These are phyloP conservation scores for Candida sonorensis DNA, from an alignment of 805 yeast species.

Conservation along the genomic window DNA sequence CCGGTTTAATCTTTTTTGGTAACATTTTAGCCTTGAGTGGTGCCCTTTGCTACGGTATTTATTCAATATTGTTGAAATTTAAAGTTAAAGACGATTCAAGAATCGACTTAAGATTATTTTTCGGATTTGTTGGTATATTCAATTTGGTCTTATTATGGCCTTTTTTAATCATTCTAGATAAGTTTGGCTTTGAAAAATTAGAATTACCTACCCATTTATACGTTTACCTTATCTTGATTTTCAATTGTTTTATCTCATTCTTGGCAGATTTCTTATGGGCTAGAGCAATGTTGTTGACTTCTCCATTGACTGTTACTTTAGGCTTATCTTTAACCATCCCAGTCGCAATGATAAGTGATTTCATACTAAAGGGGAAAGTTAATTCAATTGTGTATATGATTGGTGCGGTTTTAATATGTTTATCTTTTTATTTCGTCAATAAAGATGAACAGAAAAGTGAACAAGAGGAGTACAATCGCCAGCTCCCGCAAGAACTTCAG, in stretches of 20 bases:
- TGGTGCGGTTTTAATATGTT: constrained; percentile 76
- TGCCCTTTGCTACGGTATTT: constrained; percentile 86
- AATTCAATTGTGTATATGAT: constrained; percentile 58
- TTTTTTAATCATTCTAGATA: constrained; percentile 57
- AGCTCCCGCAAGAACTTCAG: too few species aligned
- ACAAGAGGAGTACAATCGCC: too few species aligned
- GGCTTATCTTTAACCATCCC: constrained; percentile 94
- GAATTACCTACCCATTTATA: constrained; percentile 55
- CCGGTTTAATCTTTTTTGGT: constrained; percentile 43
- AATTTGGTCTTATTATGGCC: constrained; percentile 81
- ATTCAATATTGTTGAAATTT: constrained; percentile 76
- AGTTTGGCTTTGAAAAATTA: constrained; percentile 58
- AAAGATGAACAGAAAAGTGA: constrained; percentile 59
- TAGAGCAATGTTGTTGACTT: constrained; percentile 84
- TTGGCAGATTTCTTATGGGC: constrained; percentile 95
- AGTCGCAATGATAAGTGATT: constrained; percentile 87
- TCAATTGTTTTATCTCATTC: constrained; percentile 74
- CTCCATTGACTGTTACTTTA: constrained; percentile 92
- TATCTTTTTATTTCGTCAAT: constrained; percentile 81
- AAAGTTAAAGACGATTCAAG: constrained; percentile 67
- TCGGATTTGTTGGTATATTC: constrained; percentile 91
- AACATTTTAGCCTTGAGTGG: constrained; percentile 76
- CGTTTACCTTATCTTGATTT: constrained; percentile 45
- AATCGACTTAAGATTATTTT: constrained; percentile 79
- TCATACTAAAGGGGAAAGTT: constrained; percentile 57